phyloP scores from a whole-genome alignment of 306 rosid genomes.

The Castanea mollissima region DNA sequence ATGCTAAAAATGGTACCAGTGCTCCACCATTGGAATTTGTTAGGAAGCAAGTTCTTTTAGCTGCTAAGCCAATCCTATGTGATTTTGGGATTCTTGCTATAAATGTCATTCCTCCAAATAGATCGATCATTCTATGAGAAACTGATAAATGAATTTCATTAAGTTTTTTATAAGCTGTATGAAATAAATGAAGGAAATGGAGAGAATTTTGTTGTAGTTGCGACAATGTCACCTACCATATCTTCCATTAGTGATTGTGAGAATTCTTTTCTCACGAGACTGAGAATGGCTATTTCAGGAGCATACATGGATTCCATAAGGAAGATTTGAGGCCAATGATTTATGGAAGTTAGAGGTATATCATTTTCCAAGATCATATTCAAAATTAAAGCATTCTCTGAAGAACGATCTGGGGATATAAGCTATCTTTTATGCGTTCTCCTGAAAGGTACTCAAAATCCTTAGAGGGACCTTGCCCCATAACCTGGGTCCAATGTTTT shows the following conservation, averaged over 20 bases:
- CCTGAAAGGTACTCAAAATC: background rate
- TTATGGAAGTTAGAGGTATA: background rate
- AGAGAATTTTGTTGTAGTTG: constrained; percentile 74
- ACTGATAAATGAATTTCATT: constrained; percentile 35
- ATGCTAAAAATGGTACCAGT: constrained; percentile 35
- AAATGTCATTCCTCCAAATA: constrained; percentile 63
- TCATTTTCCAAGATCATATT: no score
- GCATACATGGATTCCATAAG: constrained; percentile 47
- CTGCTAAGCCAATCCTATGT: constrained; percentile 54
- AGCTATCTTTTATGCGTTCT: no score
- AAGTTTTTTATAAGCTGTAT: constrained; percentile 57
- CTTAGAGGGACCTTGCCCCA: background rate
- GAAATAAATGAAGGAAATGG: constrained; percentile 70
- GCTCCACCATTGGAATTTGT: constrained; percentile 76
- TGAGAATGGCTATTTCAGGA: constrained; percentile 54
- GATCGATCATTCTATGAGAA: constrained; percentile 38
- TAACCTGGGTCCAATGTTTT: background rate
- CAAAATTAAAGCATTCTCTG: no score
- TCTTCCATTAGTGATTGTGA: constrained; percentile 26
- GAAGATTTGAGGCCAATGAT: constrained; percentile 32
- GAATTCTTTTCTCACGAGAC: constrained; percentile 41
- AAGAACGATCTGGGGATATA: no score
- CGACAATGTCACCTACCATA: constrained; percentile 30
- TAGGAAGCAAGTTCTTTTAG: constrained; percentile 48
- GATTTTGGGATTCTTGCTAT: constrained; percentile 60